Evolutionary conservation across 2,329 filamentous ascomycete genomes (phyloP), one percentile per base, ranked within the genome.

Genomic region (Aspergillus texensis): DNA sequence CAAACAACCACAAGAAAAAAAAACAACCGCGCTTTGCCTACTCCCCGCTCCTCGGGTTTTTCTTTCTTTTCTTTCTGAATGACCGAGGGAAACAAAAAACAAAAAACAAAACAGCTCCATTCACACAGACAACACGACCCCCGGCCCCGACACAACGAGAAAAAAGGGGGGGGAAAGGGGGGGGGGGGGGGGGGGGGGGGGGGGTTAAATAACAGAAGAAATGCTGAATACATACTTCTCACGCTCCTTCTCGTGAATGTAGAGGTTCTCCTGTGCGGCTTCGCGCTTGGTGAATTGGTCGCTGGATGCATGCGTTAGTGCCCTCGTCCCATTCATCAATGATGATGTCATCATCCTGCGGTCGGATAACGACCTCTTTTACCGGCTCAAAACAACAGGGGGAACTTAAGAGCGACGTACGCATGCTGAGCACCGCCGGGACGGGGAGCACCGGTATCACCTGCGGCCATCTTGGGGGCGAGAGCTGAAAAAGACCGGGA

Each of bases 241-340:
- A 82, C 89, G 88, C 87, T 98, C 95, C 77, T 93, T 91, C 83
- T 91, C 84, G 74, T 88, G 88, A 82, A 99, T 93, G 81, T 91
- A 92, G 72, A 88, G 87, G 79, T 93, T 90, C 84, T 98, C 95
- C 77, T 83, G 86, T 70, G 94, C 94, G 77, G 90, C 87, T 82
- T 99, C 95, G 73, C 95, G 93, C 82, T 90, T 91, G 82, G 90
- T 92, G 87, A 97, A 99, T 62, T 92, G 88, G 77, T 99, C 94
- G 72, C 94, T 96, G 70, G 16, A 45, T 11, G 36, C 48, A 30
- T 32, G 10, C 30, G 43, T 67, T 59, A 68, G 65, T 52, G 61
- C 36, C 16, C 4, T 19, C n/a, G 30, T 24, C 11, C 52, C n/a
- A 39, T 30, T 5, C 52, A 48, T 54, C 41, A 59, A 21, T 52